Conservation (phyloP, 139 green algal species). For the Pseudopediastrum boryanum region DNA sequence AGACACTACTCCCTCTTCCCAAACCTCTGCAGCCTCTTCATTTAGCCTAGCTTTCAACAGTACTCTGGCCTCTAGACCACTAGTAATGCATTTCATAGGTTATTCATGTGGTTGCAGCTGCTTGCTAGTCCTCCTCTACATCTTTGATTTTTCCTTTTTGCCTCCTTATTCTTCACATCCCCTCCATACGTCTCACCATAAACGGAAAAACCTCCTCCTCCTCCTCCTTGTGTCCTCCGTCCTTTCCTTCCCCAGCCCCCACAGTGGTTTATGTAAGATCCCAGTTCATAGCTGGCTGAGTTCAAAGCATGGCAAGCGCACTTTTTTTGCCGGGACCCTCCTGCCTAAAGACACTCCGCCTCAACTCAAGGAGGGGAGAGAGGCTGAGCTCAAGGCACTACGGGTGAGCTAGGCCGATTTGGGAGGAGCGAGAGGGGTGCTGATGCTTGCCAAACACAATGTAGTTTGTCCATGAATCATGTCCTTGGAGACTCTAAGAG, state of each 20-base stretch:
- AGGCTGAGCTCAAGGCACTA: constrained; percentile 25
- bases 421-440: too few species aligned
- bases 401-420: constrained; percentile 20
- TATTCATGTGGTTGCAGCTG: too few species aligned
- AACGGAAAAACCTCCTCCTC: background rate
- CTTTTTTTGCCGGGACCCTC: constrained; percentile 35
- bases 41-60: too few species aligned
- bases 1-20: too few species aligned
- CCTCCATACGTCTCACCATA: too few species aligned
- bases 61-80: too few species aligned
- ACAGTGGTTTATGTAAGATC: constrained; percentile 8
- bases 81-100: too few species aligned
- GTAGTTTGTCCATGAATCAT: too few species aligned
- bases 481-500: too few species aligned
- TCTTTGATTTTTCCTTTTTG: background rate
- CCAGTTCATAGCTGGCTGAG: constrained; percentile 29
- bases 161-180: too few species aligned
- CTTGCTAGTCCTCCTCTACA: background rate
- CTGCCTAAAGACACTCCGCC: constrained; percentile 34
- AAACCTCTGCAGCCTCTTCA: too few species aligned
- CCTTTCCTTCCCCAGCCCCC: background rate
- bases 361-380: background rate
- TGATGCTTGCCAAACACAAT: too few species aligned
- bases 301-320: constrained; percentile 29
- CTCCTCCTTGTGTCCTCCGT: background rate